Conservation (phyloP, 345 rosid species). For the Laguncularia racemosa region DNA sequence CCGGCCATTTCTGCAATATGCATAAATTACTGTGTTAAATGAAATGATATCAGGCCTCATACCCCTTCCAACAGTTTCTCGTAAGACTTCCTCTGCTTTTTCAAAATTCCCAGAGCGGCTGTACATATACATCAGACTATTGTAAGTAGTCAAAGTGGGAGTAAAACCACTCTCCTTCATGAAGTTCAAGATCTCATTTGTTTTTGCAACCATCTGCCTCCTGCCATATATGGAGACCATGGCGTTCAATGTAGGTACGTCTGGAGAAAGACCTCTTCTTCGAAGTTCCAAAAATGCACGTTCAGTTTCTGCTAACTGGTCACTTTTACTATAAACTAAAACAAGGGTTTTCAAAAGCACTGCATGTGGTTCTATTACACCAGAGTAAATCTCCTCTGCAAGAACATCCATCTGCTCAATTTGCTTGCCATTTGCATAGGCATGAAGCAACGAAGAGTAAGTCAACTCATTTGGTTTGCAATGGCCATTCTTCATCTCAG, state of each 20-base stretch:
- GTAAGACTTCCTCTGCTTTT: slow-evolving; percentile 59
- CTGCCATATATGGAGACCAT: slow-evolving; percentile 90
- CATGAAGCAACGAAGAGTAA: slow-evolving; percentile 81
- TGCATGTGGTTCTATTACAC: slow-evolving; percentile 56
- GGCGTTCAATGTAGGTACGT: slow-evolving; percentile 68
- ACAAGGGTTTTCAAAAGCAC: slow-evolving; percentile 84
- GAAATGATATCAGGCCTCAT: slow-evolving; percentile 85
- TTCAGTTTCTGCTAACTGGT: slow-evolving; percentile 66
- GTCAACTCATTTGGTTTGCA: slow-evolving; percentile 90
- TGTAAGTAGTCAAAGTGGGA: slow-evolving; percentile 79
- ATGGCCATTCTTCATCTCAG: slow-evolving; percentile 68
- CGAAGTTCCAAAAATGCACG: slow-evolving; percentile 68
- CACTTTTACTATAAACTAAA: slow-evolving; percentile 79
- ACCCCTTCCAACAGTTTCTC: slow-evolving; percentile 62
- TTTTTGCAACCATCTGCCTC: slow-evolving; percentile 67
- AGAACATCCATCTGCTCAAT: slow-evolving; percentile 65
- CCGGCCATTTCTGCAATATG: slow-evolving; percentile 83
- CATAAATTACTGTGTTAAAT: slow-evolving; percentile 78
- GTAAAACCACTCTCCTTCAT: slow-evolving; percentile 73
- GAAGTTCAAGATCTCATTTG: slow-evolving; percentile 65
- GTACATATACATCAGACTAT: slow-evolving; percentile 82
- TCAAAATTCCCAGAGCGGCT: slow-evolving; percentile 67
- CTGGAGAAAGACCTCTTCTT: slow-evolving; percentile 65
- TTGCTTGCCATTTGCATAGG: slow-evolving; percentile 84
- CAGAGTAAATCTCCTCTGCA: slow-evolving; percentile 79